Conservation (phyloP, 2,329 filamentous ascomycete species). For the Aspergillus sp. region DNA sequence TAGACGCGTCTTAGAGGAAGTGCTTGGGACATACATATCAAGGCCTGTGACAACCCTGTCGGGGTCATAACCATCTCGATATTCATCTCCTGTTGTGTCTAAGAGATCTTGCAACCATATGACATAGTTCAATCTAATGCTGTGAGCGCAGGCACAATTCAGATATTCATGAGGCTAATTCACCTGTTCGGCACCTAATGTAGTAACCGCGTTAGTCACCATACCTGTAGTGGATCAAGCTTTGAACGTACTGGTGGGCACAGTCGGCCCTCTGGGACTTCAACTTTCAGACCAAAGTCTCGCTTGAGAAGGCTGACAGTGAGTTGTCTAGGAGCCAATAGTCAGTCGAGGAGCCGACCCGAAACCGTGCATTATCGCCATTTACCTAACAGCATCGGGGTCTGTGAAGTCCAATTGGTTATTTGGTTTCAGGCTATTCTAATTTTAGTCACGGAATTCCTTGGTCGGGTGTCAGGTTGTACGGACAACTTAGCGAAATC, state of each 20-base stretch:
- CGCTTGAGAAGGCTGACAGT: slow-evolving; percentile 74
- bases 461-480: slow-evolving; percentile 35
- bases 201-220: slow-evolving; percentile 5
- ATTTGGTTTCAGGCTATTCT: slow-evolving; percentile 50
- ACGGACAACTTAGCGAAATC: slow-evolving; percentile 61
- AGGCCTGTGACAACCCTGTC: slow-evolving; percentile 65
- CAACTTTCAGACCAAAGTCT: slow-evolving; percentile 71
- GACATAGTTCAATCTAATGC: slow-evolving; percentile 77
- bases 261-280: slow-evolving; percentile 73
- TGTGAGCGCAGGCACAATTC: slow-evolving; percentile 9
- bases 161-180: background rate
- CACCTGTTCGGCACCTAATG: slow-evolving; percentile 49
- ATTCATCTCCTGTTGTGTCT: slow-evolving; percentile 61
- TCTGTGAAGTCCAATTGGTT: slow-evolving; percentile 77
- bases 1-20: slow-evolving; percentile 11
- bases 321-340: slow-evolving; percentile 51
- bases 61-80: slow-evolving; percentile 52
- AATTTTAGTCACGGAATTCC: slow-evolving; percentile 1
- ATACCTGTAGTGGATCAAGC: background rate
- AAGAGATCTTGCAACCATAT: slow-evolving; percentile 82
- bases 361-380: background rate
- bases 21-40: slow-evolving; percentile 59
- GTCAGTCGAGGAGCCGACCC: slow-evolving; percentile 17
- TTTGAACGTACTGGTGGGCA: slow-evolving; percentile 71
- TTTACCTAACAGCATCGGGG: slow-evolving; percentile 70